Base-by-base conservation (phyloP, 768 basidiomycete species). In the Multifurca ochricompacta region DNA sequence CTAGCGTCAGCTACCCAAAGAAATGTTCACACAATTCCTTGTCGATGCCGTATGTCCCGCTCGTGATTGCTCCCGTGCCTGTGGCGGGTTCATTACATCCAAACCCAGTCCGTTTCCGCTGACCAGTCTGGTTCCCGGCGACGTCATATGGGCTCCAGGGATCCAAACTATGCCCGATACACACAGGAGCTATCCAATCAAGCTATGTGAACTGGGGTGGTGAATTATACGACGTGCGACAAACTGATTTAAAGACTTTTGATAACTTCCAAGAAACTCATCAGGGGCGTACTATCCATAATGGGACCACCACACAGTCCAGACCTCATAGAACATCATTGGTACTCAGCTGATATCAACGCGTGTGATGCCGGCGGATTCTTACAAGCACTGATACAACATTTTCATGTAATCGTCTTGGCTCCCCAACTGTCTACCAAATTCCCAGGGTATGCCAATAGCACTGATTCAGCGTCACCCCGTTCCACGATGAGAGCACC, bases 1-100 rank as follows among this genome's bases (percentile, higher is more conserved):
- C 62, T 35, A 68, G 48, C 42, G 54, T 30, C 18, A n/a, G n/a
- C 40, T 9, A 34, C 14, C 36, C 65, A 19, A 58, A 63, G 48
- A 32, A 40, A 35, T 25, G 31, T 28, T 46, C 44, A 36, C 32
- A 16, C 10, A 19, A 54, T 40, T 47, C 25, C 50, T 9, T 31
- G 25, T 11, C 32, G 28, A 44, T 18, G 27, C 37, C 19, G 39
- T 51, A 35, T 25, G 39, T 48, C 44, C 35, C 14, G 19, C 37
- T 35, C 51, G 39, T 57, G 55, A 52, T 51, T 41, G 6, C 31
- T n/a, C n/a, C 6, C 9, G 56, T 57, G 39, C 56, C 56, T 52
- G 56, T 57, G 56, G 56, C 56, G 44, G 44, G 18, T 23, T 14
- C 18, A 36, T 57, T 35, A 31, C 41, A 46, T 47, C 48, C 36